Percentiles rank a stretch among this genome's conserved stretches.
Conservation (phyloP, 2,329 filamentous ascomycete species). For the Fusarium stilboides region DNA sequence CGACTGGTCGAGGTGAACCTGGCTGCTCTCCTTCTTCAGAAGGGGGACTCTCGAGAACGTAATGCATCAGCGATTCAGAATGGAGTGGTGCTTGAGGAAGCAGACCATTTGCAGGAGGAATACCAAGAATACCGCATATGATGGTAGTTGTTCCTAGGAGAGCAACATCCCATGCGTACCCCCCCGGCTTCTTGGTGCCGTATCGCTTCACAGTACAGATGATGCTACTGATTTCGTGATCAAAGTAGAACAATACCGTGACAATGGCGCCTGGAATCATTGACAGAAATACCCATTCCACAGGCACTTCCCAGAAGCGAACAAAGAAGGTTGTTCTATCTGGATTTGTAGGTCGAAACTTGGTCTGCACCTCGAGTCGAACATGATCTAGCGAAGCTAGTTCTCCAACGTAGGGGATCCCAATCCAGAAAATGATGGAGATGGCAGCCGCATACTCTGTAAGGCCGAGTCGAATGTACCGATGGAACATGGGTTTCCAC, state of each 20-base stretch:
- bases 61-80: conserved; percentile 74
- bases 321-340: conserved; percentile 71
- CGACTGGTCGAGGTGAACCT: conserved; percentile 52
- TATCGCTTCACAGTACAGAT: conserved; percentile 76
- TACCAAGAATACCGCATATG: conserved; percentile 75
- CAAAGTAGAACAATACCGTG: conserved; percentile 78
- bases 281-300: conserved; percentile 73
- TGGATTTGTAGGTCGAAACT: conserved; percentile 71
- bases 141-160: conserved; percentile 75
- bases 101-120: conserved; percentile 76
- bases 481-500: conserved; percentile 74
- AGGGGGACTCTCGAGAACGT: conserved; percentile 60
- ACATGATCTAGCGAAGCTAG: conserved; percentile 71
- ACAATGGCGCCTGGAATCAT: conserved; percentile 75
- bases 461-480: conserved; percentile 72
- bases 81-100: conserved; percentile 77
- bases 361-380: conserved; percentile 68
- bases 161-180: conserved; percentile 76
- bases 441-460: conserved; percentile 77
- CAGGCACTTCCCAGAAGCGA: conserved; percentile 73
- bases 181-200: conserved; percentile 72
- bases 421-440: conserved; percentile 76
- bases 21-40: conserved; percentile 55
- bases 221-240: conserved; percentile 78
- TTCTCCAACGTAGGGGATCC: conserved; percentile 73